Evolutionary conservation across 2,329 filamentous ascomycete genomes (phyloP).

Genomic region (Fusarium transvaalense): DNA sequence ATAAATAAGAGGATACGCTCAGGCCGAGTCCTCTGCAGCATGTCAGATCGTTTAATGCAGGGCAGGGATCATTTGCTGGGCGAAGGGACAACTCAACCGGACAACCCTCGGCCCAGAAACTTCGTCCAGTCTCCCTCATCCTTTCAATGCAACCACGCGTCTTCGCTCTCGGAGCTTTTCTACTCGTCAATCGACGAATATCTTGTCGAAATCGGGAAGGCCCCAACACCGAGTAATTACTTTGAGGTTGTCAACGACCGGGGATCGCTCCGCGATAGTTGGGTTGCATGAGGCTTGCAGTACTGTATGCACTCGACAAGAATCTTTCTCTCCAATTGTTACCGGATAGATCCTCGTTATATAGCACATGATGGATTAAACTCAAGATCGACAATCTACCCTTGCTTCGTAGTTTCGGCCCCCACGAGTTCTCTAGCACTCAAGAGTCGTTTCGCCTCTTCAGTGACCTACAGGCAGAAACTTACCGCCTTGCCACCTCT

Average conservation of each 20-base stretch:
- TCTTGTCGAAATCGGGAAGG: conserved; percentile 7
- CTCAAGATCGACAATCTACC: conserved; percentile 16
- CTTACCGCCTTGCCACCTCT: conserved; percentile 5
- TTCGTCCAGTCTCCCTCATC: not conserved
- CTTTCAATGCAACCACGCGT: not conserved
- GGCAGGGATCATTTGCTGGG: conserved; percentile 11
- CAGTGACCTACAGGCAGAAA: not conserved
- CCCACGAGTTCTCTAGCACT: conserved; percentile 1
- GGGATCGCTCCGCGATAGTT: not conserved
- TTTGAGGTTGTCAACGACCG: not conserved
- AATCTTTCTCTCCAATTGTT: conserved; percentile 9
- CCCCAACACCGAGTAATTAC: not conserved
- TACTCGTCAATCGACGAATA: conserved; percentile 9
- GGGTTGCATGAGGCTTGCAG: conserved; percentile 4
- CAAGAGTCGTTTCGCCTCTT: not conserved
- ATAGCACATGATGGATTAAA: conserved; percentile 1
- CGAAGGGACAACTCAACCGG: conserved; percentile 2
- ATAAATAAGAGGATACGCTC: not conserved
- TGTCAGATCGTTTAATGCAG: conserved; percentile 27
- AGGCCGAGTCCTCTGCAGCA: conserved; percentile 2
- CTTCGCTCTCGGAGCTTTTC: conserved; percentile 9
- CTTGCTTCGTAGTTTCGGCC: conserved; percentile 12
- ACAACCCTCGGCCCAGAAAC: not conserved
- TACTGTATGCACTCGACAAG: conserved; percentile 11
- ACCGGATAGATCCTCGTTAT: not conserved